These are phyloP conservation scores for Clathrus columnatus DNA, from an alignment of 768 basidiomycete species.

Conservation along the genomic window DNA sequence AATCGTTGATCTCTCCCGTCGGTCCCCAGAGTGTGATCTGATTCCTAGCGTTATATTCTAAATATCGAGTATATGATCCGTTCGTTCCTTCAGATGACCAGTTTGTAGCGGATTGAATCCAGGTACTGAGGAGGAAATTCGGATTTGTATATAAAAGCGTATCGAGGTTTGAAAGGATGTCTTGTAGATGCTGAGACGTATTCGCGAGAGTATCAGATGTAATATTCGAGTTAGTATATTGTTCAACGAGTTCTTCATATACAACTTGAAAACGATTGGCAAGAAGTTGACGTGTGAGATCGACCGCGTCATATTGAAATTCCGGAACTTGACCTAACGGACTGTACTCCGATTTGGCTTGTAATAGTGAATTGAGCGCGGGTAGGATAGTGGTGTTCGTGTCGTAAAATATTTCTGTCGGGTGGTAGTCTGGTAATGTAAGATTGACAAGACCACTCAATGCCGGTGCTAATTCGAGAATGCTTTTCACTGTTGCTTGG, in stretches of 20 bases:
- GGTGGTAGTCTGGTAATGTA: conserved; percentile 24
- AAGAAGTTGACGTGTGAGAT: conserved; percentile 32
- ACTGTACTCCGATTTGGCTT: conserved; percentile 14
- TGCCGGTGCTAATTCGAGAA: conserved; percentile 29
- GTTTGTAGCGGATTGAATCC: conserved; percentile 27
- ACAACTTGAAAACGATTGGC: conserved; percentile 28
- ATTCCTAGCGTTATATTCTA: conserved; percentile 32
- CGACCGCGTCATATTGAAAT: conserved; percentile 32
- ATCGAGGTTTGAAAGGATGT: conserved; percentile 28
- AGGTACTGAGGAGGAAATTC: conserved; percentile 27
- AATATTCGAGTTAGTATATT: conserved; percentile 20
- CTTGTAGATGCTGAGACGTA: conserved; percentile 22
- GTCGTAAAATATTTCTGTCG: conserved; percentile 29
- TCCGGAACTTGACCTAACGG: conserved; percentile 22
- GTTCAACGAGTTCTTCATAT: conserved; percentile 24
- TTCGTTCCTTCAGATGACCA: conserved; percentile 25
- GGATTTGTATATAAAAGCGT: conserved; percentile 24
- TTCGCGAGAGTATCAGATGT: conserved; percentile 17
- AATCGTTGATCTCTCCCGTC: conserved; percentile 32
- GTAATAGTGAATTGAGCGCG: conserved; percentile 2
- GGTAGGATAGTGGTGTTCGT: conserved; percentile 21
- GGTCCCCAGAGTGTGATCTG: conserved; percentile 38
- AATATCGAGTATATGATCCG: conserved; percentile 24
- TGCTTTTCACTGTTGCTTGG: conserved; percentile 30
- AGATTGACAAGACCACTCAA: conserved; percentile 26